Evolutionary conservation across 345 rosid genomes (phyloP).

Genomic region (Fremontodendron californicum): DNA sequence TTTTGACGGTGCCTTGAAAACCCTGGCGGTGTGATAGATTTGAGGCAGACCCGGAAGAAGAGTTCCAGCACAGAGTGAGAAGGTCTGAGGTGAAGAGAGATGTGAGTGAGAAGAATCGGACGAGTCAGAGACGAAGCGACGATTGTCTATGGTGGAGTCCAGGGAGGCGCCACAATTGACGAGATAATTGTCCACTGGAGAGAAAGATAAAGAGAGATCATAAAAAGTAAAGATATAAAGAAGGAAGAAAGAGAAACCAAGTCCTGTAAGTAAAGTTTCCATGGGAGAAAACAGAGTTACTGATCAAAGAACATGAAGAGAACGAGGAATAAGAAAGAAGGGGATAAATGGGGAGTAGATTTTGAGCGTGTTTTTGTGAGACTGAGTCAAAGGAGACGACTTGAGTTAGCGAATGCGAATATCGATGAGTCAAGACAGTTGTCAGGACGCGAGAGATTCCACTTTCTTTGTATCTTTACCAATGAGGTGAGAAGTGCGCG

Average conservation of each 20-base stretch:
- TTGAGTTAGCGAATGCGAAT: not conserved
- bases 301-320: conserved; percentile 7
- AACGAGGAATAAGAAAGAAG: not conserved
- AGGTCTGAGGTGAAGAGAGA: conserved; percentile 33
- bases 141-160: conserved; percentile 52
- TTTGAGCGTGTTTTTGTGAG: not conserved
- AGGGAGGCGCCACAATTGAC: conserved; percentile 63
- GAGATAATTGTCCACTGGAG: conserved; percentile 60
- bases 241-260: conserved; percentile 8
- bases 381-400: not conserved
- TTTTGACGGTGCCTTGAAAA: conserved; percentile 53
- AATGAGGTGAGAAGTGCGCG: not conserved
- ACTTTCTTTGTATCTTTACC: not conserved
- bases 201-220: conserved; percentile 29
- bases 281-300: conserved; percentile 13
- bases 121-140: conserved; percentile 58
- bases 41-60: conserved; percentile 29
- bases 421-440: not conserved
- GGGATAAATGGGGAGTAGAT: not conserved
- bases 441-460: not conserved
- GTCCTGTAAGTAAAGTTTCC: conserved; percentile 16
- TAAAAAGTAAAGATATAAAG: conserved; percentile 19
- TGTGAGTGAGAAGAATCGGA: conserved; percentile 20
- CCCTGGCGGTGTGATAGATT: conserved; percentile 64
- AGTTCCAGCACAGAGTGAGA: conserved; percentile 29